phyloP scores from a whole-genome alignment of 2,329 filamentous ascomycete species.

The Fusarium nodosum region DNA sequence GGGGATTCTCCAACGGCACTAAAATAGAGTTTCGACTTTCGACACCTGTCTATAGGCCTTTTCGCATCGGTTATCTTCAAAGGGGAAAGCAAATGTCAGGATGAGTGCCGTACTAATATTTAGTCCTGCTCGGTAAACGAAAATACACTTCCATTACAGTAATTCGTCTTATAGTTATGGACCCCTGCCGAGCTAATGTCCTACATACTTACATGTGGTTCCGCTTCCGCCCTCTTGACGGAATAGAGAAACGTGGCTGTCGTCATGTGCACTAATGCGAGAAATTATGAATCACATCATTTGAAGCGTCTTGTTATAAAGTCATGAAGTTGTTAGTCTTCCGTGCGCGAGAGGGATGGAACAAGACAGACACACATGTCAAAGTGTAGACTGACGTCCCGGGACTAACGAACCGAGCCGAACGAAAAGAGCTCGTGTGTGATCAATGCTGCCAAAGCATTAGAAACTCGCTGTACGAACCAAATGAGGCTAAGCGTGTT shows the following conservation, averaged over 20 bases:
- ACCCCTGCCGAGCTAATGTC: not conserved
- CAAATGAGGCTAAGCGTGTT: not conserved
- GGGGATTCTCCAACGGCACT: not conserved
- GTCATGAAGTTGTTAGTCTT: not conserved
- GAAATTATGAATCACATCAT: not conserved
- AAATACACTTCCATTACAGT: not conserved
- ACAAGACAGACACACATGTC: not conserved
- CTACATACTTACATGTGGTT: not conserved
- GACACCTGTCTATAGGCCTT: not conserved
- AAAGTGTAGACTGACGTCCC: not conserved
- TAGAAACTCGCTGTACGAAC: not conserved
- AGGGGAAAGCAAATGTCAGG: not conserved
- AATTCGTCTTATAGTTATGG: not conserved
- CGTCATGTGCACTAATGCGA: not conserved
- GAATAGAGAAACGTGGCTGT: not conserved
- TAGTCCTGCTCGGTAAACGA: not conserved
- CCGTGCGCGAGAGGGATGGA: not conserved
- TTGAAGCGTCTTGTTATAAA: no score
- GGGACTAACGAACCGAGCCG: constrained; percentile 1
- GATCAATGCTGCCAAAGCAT: constrained; percentile 1
- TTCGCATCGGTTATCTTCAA: not conserved
- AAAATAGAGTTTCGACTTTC: constrained; percentile 3
- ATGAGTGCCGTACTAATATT: not conserved
- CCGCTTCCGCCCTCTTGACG: not conserved
- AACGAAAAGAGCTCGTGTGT: not conserved